Percentiles rank a stretch among this genome's conserved stretches.
These are phyloP conservation scores for Excoecaria agallocha DNA, from an alignment of 345 rosid species.

Conservation along the genomic window DNA sequence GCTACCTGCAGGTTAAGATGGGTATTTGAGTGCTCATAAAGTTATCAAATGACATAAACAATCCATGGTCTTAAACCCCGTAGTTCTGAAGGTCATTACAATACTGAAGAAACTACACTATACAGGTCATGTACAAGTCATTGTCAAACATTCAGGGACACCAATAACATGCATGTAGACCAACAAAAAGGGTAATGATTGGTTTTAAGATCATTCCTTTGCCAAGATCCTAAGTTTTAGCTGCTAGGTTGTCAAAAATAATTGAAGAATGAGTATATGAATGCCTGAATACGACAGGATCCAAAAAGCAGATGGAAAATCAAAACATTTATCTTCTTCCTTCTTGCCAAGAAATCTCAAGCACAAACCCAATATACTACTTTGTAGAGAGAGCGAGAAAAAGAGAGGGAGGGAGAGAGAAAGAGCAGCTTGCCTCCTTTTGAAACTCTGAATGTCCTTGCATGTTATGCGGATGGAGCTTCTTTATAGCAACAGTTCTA, in stretches of 20 bases:
- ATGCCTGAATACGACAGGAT: neutral
- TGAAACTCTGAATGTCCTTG: slow-evolving; percentile 67
- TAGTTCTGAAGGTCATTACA: neutral
- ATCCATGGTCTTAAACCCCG: neutral
- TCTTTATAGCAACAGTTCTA: slow-evolving; percentile 71
- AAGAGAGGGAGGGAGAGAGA: neutral
- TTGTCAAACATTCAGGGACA: neutral
- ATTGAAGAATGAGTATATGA: neutral
- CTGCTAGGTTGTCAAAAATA: too few relatives aligned
- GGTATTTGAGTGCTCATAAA: neutral
- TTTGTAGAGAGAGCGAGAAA: neutral
- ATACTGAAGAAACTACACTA: neutral
- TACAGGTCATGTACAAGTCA: neutral
- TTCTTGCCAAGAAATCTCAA: neutral
- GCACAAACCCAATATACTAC: neutral
- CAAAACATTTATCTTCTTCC: neutral
- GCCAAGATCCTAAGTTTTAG: too few relatives aligned
- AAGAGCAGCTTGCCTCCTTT: slow-evolving; percentile 49
- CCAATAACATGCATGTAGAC: neutral
- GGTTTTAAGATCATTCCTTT: neutral
- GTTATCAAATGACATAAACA: neutral
- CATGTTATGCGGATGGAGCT: slow-evolving; percentile 55
- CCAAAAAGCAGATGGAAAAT: neutral
- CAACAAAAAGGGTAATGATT: neutral
- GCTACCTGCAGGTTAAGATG: neutral